Evolutionary conservation across 2,329 filamentous ascomycete species (phyloP), one percentile per base, ranked within the genome.

Genomic region (Aspergillus tamarii): DNA sequence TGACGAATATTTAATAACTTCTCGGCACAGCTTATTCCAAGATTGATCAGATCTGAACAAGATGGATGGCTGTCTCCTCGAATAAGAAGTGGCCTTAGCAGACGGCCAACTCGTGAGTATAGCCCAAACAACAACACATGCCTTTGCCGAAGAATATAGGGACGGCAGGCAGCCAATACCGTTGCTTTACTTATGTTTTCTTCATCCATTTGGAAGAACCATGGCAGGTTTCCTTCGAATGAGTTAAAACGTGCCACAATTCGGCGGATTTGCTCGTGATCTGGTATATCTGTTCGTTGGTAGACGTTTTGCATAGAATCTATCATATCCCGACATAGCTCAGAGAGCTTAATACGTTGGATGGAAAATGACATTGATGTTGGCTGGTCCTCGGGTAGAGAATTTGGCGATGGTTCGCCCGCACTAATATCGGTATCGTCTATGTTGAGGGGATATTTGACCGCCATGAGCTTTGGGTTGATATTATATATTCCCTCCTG

Each of bases 331-430:
- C 54, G 54, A 57, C 54, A 57, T 34, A 57, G 21, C 23, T 57
- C n/a, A 26, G 54, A 21, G 26, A 57, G 41, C 34, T 28, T 57
- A 26, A 57, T 34, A 19, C 54, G 19, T 39, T 57, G 36, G 9
- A 57, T 30, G 30, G 30, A 41, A 7, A 57, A 57, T 36, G 54
- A 57, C 36, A 57, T 57, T 26, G 54, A 57, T 41, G 54, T 57
- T 41, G 54, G 54, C 30, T 57, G 54, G 32, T 30, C n/a, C 16
- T 57, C 54, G 19, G 54, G 54, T 41, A 41, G 36, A 3, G 30
- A 19, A 10, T 45, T 39, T 12, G 34, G 23, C 0, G n/a, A n/a
- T 43, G 39, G 19, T 21, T 0, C 39, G 19, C 4, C 39, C 1
- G 39, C 19, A 1, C 10, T 23, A 2, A 57, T 34, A 26, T 41